Conservation (phyloP, 306 rosid genomes). For the Abrus precatorius region DNA sequence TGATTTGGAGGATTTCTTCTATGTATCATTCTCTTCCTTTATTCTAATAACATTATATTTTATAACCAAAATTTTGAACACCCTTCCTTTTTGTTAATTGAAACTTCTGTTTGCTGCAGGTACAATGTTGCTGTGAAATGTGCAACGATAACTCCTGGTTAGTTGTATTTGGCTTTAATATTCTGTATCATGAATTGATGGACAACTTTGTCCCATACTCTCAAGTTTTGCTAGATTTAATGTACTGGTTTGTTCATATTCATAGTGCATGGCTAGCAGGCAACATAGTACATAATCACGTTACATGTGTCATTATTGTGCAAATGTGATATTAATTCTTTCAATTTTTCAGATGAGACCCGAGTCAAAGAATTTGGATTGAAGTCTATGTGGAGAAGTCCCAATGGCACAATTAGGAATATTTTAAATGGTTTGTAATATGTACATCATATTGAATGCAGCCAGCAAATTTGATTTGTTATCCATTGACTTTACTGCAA, state of each 20-base stretch:
- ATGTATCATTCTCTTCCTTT: not conserved
- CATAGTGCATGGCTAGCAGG: conserved; percentile 33
- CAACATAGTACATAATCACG: conserved; percentile 6
- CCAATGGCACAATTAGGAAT: conserved; percentile 96
- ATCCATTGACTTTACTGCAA: conserved; percentile 12
- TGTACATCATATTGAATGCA: conserved; percentile 23
- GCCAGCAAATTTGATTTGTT: conserved; percentile 34
- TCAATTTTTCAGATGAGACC: conserved; percentile 77
- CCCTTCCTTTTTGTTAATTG: conserved; percentile 28
- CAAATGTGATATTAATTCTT: conserved; percentile 14
- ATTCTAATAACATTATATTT: not conserved
- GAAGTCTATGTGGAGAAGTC: conserved; percentile 99
- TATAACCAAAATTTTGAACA: not conserved
- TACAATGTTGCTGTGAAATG: conserved; percentile 97
- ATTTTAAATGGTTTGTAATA: conserved; percentile 80
- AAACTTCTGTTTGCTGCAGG: conserved; percentile 58
- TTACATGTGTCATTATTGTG: conserved; percentile 25
- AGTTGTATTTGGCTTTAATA: conserved; percentile 48
- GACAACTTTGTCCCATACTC: not conserved
- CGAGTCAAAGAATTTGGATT: conserved; percentile 95
- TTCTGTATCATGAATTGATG: conserved; percentile 19
- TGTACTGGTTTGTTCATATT: conserved; percentile 14
- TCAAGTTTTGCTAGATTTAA: not conserved
- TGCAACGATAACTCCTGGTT: conserved; percentile 98
- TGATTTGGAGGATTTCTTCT: not conserved